Percentiles rank a stretch among this genome's conserved stretches.
Conservation (phyloP, 1,139 yeast genomes). For the Saccharomycopsis crataegensis region DNA sequence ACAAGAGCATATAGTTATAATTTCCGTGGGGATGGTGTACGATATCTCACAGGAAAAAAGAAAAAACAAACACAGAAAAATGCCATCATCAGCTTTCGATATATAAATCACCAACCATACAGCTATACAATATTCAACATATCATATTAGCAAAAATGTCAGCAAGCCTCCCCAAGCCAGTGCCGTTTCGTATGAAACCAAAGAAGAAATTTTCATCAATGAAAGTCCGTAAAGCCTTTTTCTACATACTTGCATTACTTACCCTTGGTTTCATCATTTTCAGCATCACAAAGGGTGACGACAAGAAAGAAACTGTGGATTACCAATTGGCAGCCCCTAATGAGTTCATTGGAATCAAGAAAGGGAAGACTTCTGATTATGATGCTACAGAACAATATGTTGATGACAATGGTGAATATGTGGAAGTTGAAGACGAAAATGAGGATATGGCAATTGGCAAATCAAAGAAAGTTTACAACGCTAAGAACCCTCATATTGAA, state of each 20-base stretch:
- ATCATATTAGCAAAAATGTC: background rate
- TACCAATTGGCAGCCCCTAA: slow-evolving; percentile 19
- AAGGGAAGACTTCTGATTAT: slow-evolving; percentile 6
- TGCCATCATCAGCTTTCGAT: too few species aligned
- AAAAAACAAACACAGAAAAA: too few species aligned
- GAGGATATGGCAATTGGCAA: background rate
- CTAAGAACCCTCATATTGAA: background rate
- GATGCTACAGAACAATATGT: background rate
- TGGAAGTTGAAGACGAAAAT: background rate
- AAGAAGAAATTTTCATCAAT: slow-evolving; percentile 14
- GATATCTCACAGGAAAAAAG: too few species aligned
- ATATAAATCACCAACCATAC: too few species aligned
- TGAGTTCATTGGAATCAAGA: slow-evolving; percentile 17
- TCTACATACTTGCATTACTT: slow-evolving; percentile 16
- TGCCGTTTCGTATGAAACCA: slow-evolving; percentile 20
- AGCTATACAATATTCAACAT: too few species aligned
- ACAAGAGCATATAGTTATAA: too few species aligned
- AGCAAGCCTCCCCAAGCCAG: slow-evolving; percentile 15
- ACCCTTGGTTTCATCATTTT: slow-evolving; percentile 16
- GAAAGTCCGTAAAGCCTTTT: slow-evolving; percentile 11
- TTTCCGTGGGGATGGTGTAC: too few species aligned
- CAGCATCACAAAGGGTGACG: background rate
- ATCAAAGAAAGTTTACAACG: slow-evolving; percentile 1
- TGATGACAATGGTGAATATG: background rate
- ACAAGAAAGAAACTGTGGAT: background rate